Evolutionary conservation across 139 green algal species (phyloP).

Genomic region (Asterochloris sp.): DNA sequence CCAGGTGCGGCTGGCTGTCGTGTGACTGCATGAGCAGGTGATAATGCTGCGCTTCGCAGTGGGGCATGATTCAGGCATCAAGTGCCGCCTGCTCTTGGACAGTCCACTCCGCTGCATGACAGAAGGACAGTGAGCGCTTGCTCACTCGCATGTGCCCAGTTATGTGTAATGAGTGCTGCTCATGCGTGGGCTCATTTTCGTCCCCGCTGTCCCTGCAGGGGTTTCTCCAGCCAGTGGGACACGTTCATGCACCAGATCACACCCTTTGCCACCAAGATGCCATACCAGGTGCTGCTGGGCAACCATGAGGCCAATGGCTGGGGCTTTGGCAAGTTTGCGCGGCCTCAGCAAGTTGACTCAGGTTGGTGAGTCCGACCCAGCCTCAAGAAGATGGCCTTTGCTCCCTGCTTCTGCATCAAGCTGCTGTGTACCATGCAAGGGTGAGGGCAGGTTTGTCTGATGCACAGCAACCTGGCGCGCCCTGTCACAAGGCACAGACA

Average conservation of each 20-base stretch:
- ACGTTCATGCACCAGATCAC: conserved; percentile 26
- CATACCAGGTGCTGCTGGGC: conserved; percentile 18
- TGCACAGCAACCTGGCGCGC: no score
- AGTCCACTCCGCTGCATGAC: no score
- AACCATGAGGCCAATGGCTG: conserved; percentile 12
- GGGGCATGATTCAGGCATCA: background rate
- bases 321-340: conserved; percentile 6
- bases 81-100: no score
- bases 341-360: conserved; percentile 6
- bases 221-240: conserved; percentile 28
- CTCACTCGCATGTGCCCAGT: background rate
- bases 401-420: background rate
- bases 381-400: background rate
- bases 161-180: no score
- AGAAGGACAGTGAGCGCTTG: background rate
- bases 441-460: no score
- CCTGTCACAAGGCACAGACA: no score
- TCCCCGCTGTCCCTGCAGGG: background rate
- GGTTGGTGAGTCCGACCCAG: background rate
- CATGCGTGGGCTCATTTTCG: background rate
- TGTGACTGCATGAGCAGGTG: background rate
- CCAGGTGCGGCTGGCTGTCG: conserved; percentile 1
- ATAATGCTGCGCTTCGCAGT: background rate
- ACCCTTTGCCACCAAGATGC: conserved; percentile 23
- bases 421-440: background rate